Conservation (phyloP, 345 rosid species). For the Erysimum cheiranthoides region DNA sequence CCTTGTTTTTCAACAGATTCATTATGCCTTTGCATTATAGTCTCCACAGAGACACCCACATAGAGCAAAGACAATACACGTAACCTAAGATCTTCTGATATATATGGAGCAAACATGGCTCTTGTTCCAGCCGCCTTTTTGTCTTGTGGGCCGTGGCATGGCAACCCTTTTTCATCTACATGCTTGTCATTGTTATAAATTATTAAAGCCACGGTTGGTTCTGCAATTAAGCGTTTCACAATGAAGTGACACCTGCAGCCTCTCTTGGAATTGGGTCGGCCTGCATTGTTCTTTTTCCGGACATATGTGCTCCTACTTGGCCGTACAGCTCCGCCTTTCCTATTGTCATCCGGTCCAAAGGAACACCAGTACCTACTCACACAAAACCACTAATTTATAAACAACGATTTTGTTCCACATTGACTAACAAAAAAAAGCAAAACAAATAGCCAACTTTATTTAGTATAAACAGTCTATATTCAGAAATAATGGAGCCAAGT, state of each 20-base stretch:
- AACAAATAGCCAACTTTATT: background rate
- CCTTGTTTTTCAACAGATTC: constrained; percentile 94
- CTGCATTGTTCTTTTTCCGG: constrained; percentile 87
- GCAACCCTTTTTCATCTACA: constrained; percentile 83
- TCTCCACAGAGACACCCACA: constrained; percentile 96
- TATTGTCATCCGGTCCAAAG: constrained; percentile 94
- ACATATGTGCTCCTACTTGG: constrained; percentile 87
- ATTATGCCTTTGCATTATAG: constrained; percentile 93
- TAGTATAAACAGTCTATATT: background rate
- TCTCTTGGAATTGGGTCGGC: constrained; percentile 92
- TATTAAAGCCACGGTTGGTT: constrained; percentile 83
- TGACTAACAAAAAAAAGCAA: background rate
- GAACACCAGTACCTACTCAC: constrained; percentile 95
- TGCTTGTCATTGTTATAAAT: constrained; percentile 91
- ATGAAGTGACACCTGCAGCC: constrained; percentile 98
- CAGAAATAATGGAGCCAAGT: background rate
- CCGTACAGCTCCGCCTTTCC: constrained; percentile 83
- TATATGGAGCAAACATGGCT: constrained; percentile 98
- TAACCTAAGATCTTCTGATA: constrained; percentile 94
- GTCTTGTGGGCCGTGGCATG: constrained; percentile 97
- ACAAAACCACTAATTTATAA: constrained; percentile 26
- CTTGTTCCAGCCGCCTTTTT: constrained; percentile 92
- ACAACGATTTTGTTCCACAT: background rate
- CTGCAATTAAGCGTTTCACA: constrained; percentile 91
- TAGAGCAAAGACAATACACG: constrained; percentile 83